phyloP scores from a whole-genome alignment of 441 rosid genomes.

The Syzygium malaccense region DNA sequence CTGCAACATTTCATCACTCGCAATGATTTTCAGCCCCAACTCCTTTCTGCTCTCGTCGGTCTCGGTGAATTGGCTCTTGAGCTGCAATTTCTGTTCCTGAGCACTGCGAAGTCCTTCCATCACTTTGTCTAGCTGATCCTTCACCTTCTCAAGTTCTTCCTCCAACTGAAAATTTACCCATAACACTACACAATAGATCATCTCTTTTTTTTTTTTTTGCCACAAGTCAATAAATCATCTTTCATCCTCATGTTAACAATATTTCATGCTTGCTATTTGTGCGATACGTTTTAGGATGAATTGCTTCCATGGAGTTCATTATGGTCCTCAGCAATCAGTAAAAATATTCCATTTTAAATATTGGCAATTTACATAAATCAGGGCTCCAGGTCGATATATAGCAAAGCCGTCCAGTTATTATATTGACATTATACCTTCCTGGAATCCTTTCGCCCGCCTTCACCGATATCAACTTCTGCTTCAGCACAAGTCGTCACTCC shows the following conservation, averaged over 20 bases:
- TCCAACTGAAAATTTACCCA: neutral
- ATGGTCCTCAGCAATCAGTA: neutral
- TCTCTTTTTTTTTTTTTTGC: neutral
- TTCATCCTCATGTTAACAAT: neutral
- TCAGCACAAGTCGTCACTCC: neutral
- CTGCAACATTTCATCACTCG: conserved; percentile 64
- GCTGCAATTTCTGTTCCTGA: conserved; percentile 34
- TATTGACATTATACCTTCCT: neutral
- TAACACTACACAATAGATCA: neutral
- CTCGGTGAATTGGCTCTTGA: conserved; percentile 49
- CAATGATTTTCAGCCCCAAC: conserved; percentile 67
- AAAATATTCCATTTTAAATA: neutral
- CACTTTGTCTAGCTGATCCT: conserved; percentile 36
- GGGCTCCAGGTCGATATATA: neutral
- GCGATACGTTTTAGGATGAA: neutral
- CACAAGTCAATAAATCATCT: neutral
- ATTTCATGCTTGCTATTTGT: neutral
- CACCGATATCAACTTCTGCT: neutral
- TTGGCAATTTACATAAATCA: neutral
- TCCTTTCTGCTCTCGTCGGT: conserved; percentile 46
- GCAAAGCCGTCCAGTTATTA: neutral
- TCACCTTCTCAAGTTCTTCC: conserved; percentile 7
- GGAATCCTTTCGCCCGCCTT: neutral
- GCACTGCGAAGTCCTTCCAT: conserved; percentile 41
- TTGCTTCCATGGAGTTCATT: neutral